Conservation (phyloP, 1,284 basidiomycete genomes). For the Cronartium quercuum region DNA sequence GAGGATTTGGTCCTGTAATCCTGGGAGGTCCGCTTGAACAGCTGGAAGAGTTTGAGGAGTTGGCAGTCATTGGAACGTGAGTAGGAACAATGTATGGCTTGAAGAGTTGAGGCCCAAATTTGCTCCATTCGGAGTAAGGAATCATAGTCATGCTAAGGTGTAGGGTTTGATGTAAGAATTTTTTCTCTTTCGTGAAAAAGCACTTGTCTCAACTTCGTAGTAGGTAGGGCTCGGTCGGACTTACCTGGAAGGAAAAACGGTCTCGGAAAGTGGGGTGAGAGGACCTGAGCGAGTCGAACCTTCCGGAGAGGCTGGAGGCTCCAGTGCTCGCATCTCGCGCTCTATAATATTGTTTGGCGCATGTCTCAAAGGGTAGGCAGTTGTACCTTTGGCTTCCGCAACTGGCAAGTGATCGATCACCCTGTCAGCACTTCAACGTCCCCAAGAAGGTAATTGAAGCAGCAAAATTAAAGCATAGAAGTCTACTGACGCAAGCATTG, state of each 20-base stretch:
- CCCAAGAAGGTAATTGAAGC: not conserved
- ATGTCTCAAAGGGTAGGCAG: not conserved
- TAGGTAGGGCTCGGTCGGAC: no score
- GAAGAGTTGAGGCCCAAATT: not conserved
- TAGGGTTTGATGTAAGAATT: no score
- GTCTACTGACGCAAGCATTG: not conserved
- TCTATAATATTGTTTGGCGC: not conserved
- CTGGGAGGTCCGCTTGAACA: not conserved
- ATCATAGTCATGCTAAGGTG: not conserved
- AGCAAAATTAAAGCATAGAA: not conserved
- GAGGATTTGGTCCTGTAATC: not conserved
- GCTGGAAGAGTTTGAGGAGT: not conserved
- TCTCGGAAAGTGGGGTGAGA: not conserved
- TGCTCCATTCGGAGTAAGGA: not conserved
- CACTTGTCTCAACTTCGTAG: no score
- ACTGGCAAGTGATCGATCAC: not conserved
- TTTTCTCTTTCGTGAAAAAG: no score
- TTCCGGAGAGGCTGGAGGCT: not conserved
- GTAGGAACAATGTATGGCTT: not conserved
- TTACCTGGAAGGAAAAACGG: not conserved
- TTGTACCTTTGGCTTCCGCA: not conserved
- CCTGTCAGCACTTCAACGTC: not conserved
- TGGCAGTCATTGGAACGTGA: not conserved
- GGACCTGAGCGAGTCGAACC: not conserved
- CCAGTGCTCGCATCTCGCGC: not conserved